These are phyloP conservation scores for Colletotrichum karsti DNA, from an alignment of 2,329 filamentous ascomycete genomes.

Conservation along the genomic window DNA sequence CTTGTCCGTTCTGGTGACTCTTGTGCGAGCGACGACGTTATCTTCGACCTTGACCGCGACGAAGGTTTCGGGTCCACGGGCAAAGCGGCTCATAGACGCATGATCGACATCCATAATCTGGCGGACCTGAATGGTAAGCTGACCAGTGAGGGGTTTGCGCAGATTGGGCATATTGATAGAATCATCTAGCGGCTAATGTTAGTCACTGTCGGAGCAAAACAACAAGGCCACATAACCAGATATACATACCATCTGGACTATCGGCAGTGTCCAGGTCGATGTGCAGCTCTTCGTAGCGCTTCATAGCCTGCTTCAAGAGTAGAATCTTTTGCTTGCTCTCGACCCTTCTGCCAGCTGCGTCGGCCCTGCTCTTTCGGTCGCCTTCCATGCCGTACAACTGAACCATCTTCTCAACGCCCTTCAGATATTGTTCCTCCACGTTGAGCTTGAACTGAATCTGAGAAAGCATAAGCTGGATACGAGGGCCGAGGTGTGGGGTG, in stretches of 20 bases:
- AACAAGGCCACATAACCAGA: constrained; percentile 13
- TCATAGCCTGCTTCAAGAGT: constrained; percentile 92
- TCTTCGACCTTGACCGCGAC: constrained; percentile 98
- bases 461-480: constrained; percentile 98
- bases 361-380: constrained; percentile 92
- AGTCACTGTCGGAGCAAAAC: neutral
- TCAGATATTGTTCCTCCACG: constrained; percentile 98
- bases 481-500: constrained; percentile 91
- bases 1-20: constrained; percentile 82
- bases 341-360: constrained; percentile 87
- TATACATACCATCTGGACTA: constrained; percentile 76
- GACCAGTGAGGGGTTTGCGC: constrained; percentile 93
- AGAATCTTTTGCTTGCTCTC: constrained; percentile 99
- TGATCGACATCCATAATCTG: constrained; percentile 96
- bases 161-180: constrained; percentile 95
- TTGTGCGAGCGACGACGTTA: constrained; percentile 87
- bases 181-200: constrained; percentile 71
- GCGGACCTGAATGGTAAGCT: constrained; percentile 85
- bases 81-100: constrained; percentile 83
- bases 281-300: constrained; percentile 96
- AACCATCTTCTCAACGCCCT: constrained; percentile 99
- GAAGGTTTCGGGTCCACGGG: constrained; percentile 92
- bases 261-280: constrained; percentile 88
- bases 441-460: constrained; percentile 99
- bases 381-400: constrained; percentile 97